phyloP scores from a whole-genome alignment of 1,284 basidiomycete species.

The Papiliotrema terrestris region DNA sequence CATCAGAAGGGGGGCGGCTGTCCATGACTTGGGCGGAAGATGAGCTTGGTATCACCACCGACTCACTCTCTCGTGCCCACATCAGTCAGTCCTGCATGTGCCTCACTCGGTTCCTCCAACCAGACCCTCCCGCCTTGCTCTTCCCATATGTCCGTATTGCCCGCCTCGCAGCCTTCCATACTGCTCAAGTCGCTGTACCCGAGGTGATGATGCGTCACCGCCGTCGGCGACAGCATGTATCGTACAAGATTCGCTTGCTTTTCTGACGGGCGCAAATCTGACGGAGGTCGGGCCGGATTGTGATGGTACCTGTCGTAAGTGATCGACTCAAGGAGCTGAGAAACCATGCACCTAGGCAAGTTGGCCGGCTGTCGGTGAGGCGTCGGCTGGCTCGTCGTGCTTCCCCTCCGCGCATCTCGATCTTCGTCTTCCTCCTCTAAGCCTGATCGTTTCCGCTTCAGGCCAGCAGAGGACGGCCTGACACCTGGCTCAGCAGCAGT shows the following conservation, averaged over 20 bases:
- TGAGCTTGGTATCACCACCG: not conserved
- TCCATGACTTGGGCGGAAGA: no score
- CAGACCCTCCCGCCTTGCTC: slow-evolving; percentile 32
- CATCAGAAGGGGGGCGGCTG: no score
- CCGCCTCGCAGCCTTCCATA: slow-evolving; percentile 20
- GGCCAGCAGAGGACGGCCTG: not conserved
- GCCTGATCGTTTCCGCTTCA: not conserved
- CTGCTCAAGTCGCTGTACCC: slow-evolving; percentile 41
- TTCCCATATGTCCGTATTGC: slow-evolving; percentile 37
- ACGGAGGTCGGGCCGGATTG: not conserved
- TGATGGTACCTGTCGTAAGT: not conserved
- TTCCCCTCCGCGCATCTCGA: not conserved
- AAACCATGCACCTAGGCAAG: no score
- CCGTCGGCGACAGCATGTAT: slow-evolving; percentile 43
- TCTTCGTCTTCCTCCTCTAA: not conserved
- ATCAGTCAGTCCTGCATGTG: slow-evolving; percentile 24
- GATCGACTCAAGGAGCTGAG: no score
- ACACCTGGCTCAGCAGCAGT: not conserved
- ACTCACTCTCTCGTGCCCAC: slow-evolving; percentile 27
- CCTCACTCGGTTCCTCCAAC: slow-evolving; percentile 33
- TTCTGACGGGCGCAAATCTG: slow-evolving; percentile 1
- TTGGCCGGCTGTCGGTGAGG: no score
- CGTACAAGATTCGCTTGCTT: slow-evolving; percentile 35
- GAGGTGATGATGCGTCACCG: slow-evolving; percentile 30
- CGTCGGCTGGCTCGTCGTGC: not conserved